phyloP scores from a whole-genome alignment of 202 grass and related monocot genomes.

The Digitaria exilis region DNA sequence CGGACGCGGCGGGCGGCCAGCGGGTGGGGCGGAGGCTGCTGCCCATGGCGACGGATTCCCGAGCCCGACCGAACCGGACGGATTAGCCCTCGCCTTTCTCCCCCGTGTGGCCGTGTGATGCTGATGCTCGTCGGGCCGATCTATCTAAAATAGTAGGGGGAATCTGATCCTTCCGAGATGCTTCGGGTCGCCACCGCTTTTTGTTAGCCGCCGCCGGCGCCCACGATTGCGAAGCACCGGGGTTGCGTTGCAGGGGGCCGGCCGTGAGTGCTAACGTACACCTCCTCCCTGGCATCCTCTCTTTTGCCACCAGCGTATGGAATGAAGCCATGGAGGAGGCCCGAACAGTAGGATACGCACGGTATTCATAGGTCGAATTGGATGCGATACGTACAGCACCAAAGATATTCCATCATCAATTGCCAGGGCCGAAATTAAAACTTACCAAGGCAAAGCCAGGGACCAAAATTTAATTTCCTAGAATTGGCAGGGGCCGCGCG shows the following conservation, averaged over 20 bases:
- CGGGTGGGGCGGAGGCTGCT: constrained; percentile 48
- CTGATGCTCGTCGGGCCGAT: background rate
- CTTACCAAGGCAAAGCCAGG: no score
- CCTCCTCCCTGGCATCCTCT: constrained; percentile 37
- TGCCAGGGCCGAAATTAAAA: no score
- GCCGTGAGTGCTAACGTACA: constrained; percentile 19
- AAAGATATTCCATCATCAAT: no score
- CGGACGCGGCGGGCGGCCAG: background rate
- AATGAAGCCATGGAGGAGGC: background rate
- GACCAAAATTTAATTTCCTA: background rate
- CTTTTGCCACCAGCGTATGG: background rate
- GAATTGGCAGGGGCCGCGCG: constrained; percentile 57
- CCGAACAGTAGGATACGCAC: background rate
- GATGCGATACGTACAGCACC: no score
- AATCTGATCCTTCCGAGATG: constrained; percentile 37
- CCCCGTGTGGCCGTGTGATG: no score
- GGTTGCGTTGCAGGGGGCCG: background rate
- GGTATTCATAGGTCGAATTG: no score
- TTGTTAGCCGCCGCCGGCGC: constrained; percentile 41
- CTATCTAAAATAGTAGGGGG: constrained; percentile 27
- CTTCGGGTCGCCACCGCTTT: constrained; percentile 20
- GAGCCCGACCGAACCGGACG: background rate
- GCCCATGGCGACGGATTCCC: constrained; percentile 34
- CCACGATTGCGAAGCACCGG: constrained; percentile 13
- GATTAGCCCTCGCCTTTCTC: background rate